Evolutionary conservation across 179 eudicot species (phyloP), one percentile per base, ranked within the genome.

Genomic region (Beta lomatogona): DNA sequence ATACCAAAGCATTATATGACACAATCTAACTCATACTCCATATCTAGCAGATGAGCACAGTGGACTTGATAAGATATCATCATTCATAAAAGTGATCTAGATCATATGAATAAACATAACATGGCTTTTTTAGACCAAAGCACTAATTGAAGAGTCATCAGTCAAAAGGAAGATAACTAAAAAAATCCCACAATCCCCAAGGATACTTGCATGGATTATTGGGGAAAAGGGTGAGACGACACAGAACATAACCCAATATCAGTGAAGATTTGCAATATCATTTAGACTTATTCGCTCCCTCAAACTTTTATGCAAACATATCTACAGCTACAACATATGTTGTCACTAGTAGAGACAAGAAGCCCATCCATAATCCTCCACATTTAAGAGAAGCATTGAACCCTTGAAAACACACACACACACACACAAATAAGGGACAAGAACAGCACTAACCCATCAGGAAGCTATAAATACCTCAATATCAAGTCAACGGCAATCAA

Each of bases 361-460:
- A 54, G 31, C 41, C 1, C 41, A 31, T 50, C 54, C 73, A 65
- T 81, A 36, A 81, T n/a, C 12, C 46, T 61, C 71, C 72, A 50
- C 59, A 50, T 52, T 21, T 3, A 48, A n/a, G 41, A 31, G n/a
- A 71, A 46, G 54, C 60, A 12, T 21, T 18, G 18, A 41, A 0
- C 18, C 2, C 41, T 36, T 3, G 41, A 36, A 36, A 0, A 28
- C 1, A 1, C 31, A 28, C 31, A 1, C 31, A 28, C 31, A 28
- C 31, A 36, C 3, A 48, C 4, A n/a, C 9, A 48, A 15, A 4
- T 6, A 28, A 25, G 3, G 76, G 31, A 2, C 9, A 2, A 70
- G 57, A 28, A 53, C 0, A 63, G 5, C 31, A 13, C 45, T 46
- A 18, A 15, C 0, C 7, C 61, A 67, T 8, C 63, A 31, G 50